phyloP scores from a whole-genome alignment of 169 alveolate genomes.

The Eimeria maxima region DNA sequence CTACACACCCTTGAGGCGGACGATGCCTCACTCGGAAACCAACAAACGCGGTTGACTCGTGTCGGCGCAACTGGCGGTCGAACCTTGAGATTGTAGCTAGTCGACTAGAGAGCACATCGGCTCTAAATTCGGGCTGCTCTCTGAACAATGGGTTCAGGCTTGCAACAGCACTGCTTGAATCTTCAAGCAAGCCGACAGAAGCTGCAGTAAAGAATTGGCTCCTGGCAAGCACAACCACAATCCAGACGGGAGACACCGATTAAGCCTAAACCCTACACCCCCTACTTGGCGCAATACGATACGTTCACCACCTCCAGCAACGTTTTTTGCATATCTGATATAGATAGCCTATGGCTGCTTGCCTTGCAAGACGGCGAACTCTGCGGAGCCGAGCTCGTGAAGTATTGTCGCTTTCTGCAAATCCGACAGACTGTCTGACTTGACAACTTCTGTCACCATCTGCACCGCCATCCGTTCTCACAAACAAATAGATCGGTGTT shows the following conservation, averaged over 20 bases:
- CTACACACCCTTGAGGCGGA: too few relatives aligned
- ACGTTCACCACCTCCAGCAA: too few relatives aligned
- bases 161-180: slow-evolving; percentile 64
- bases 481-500: not conserved
- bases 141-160: not conserved
- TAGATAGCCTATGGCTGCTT: not conserved
- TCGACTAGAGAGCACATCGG: not conserved
- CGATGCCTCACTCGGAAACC: not conserved
- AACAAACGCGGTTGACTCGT: too few relatives aligned
- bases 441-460: slow-evolving; percentile 76
- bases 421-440: slow-evolving; percentile 49
- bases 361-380: slow-evolving; percentile 84
- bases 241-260: not conserved
- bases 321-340: too few relatives aligned
- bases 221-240: not conserved
- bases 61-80: not conserved
- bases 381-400: slow-evolving; percentile 65
- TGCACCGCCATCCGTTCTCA: slow-evolving; percentile 5
- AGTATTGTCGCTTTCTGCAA: slow-evolving; percentile 80
- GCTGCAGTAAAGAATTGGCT: slow-evolving; percentile 57
- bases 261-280: too few relatives aligned
- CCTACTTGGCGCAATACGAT: too few relatives aligned
- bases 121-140: not conserved
- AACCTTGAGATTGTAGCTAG: not conserved
- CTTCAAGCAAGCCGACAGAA: slow-evolving; percentile 60